phyloP scores from a whole-genome alignment of 139 green algal species.

The Chlorella sp. region DNA sequence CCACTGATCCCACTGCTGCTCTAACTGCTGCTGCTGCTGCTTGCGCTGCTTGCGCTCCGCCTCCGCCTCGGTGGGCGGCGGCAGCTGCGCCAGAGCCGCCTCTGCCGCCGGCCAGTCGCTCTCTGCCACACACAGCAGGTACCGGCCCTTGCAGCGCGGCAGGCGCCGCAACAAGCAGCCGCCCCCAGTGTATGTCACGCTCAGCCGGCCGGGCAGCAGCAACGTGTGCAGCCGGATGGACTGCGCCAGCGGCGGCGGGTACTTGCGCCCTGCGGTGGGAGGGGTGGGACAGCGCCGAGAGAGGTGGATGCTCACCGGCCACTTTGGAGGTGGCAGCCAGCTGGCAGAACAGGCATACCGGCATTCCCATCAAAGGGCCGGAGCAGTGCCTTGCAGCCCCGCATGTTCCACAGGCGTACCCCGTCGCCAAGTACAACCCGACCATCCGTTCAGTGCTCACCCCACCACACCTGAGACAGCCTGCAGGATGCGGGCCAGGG shows the following conservation, averaged over 20 bases:
- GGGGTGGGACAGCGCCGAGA: too few relatives aligned
- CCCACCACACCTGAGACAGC: conserved; percentile 16
- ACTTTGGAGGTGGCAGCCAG: too few relatives aligned
- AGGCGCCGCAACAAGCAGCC: conserved; percentile 27
- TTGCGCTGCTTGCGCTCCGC: neutral
- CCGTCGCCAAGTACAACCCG: too few relatives aligned
- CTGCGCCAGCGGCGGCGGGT: conserved; percentile 5
- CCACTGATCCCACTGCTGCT: neutral
- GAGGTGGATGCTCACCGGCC: too few relatives aligned
- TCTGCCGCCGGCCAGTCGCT: neutral
- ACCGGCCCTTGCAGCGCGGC: conserved; percentile 6
- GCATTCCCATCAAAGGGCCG: too few relatives aligned
- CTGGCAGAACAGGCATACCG: too few relatives aligned
- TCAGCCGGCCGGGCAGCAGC: neutral
- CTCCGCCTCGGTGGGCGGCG: neutral
- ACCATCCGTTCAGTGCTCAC: too few relatives aligned
- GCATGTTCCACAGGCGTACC: too few relatives aligned
- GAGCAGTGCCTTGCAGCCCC: too few relatives aligned
- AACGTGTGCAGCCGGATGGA: neutral
- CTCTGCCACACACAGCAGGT: conserved; percentile 5
- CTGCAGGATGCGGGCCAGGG: conserved; percentile 26
- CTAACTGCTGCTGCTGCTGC: neutral
- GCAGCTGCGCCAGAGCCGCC: neutral
- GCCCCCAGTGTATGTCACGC: neutral
- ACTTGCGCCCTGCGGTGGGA: conserved; percentile 2